Conservation (phyloP, 306 rosid species). For the Cicer yamashitae region DNA sequence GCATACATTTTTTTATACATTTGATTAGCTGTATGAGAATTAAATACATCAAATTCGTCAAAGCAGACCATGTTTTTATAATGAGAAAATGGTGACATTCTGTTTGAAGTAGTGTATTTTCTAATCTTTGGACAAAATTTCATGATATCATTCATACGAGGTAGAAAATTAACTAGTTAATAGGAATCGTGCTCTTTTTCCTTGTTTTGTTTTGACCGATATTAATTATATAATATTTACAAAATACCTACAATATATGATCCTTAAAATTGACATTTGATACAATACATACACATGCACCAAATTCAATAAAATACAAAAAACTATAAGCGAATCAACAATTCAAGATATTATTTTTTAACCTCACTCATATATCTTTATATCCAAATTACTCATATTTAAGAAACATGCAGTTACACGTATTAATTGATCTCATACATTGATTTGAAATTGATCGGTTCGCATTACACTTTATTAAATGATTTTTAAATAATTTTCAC, state of each 20-base stretch:
- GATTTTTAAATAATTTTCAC: neutral
- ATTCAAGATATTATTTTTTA: constrained; percentile 2
- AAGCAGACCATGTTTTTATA: constrained; percentile 1
- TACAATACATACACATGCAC: neutral
- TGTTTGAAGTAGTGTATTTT: neutral
- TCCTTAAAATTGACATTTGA: constrained; percentile 11
- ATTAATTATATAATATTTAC: neutral
- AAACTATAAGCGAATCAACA: neutral
- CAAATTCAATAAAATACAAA: constrained; percentile 8
- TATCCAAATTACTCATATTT: neutral
- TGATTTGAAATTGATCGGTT: neutral
- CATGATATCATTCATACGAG: neutral
- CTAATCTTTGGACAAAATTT: neutral
- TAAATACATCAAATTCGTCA: neutral
- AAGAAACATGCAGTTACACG: neutral
- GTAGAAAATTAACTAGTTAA: constrained; percentile 7
- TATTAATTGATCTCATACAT: neutral
- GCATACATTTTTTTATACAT: neutral
- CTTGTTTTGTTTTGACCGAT: constrained; percentile 32
- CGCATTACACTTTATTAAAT: neutral
- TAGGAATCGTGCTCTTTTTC: constrained; percentile 14
- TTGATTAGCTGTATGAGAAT: neutral
- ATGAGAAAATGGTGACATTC: neutral
- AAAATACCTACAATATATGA: neutral
- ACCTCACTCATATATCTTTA: neutral